Conservation (phyloP, 148 eudicot genomes). For the Cornus kousa region DNA sequence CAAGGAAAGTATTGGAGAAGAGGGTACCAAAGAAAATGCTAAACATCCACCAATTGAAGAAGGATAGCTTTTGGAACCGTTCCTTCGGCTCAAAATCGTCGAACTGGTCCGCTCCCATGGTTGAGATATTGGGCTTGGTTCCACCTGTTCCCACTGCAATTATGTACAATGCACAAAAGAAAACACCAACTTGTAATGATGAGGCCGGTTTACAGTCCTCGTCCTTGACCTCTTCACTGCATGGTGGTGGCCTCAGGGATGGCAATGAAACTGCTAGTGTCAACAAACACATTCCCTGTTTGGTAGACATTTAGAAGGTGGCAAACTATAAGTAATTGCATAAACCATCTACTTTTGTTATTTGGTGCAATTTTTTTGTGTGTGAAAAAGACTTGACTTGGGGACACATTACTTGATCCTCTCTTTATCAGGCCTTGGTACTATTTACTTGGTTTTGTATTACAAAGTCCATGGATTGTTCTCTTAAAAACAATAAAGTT, state of each 20-base stretch:
- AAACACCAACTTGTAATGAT: constrained; percentile 17
- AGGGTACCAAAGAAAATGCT: constrained; percentile 31
- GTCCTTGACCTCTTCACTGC: constrained; percentile 9
- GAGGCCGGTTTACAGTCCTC: constrained; percentile 23
- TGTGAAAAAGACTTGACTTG: no score
- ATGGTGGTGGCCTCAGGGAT: constrained; percentile 19
- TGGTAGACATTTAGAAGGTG: no score
- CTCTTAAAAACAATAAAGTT: no score
- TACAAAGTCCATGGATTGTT: no score
- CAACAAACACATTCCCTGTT: constrained; percentile 30
- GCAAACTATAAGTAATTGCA: no score
- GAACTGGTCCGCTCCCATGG: constrained; percentile 38
- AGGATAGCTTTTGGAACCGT: constrained; percentile 23
- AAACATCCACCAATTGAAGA: constrained; percentile 46
- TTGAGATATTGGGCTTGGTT: constrained; percentile 42
- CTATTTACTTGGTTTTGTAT: no score
- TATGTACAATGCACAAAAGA: constrained; percentile 29
- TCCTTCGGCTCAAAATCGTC: constrained; percentile 32
- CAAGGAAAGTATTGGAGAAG: constrained; percentile 24
- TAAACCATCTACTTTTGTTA: no score
- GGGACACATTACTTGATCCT: no score
- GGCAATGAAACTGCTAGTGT: constrained; percentile 24
- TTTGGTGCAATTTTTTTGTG: no score
- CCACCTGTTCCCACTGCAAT: constrained; percentile 36
- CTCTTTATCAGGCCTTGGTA: no score